Base-by-base conservation (phyloP, 805 yeast species). In the Lipomyces sp. region DNA sequence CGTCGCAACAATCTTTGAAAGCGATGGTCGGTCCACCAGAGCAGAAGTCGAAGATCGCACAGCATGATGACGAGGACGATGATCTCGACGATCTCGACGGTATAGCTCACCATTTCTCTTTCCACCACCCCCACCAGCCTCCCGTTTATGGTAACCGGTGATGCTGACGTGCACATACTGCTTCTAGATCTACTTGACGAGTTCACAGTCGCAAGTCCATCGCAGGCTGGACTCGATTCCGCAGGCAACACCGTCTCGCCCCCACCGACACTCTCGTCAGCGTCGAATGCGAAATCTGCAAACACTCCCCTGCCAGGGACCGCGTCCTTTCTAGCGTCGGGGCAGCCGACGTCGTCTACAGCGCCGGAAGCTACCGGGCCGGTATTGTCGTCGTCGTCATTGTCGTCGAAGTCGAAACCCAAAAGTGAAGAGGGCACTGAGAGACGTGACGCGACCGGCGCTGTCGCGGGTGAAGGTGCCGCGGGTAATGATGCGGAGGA, bases 101-200 rank as follows among this genome's bases (percentile, higher is more conserved):
- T 58, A 35, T 4, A 53, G 13, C 13, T 8, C 19, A 16, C 22
- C 16, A 7, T 39, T 8, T 23, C 32, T 31, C 33, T 23, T 21
- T 41, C 31, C 3, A 28, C 40, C n/a, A n/a, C n/a, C n/a, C n/a
- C n/a, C n/a, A n/a, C n/a, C n/a, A n/a, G n/a, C 2, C 3, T 23
- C 2, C 3, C 35, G 23, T 16, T 36, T 13, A 19, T 19, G 13
- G 16, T 29, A 8, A 4, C 16, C 6, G 16, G 33, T 18, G 37
- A 22, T 11, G 23, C 21, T 16, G 28, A 21, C 13, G 13, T 19
- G 28, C 5, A 4, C 4, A 21, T 31, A 13, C 21, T 22, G 19
- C 33, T 10, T 2, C 11, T 32, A 59, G 95, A 87, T 61, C 74
- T 87, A 53, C 73, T 91, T 45, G 96, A 89, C 63, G 96, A 89